Percentiles rank a stretch among this genome's conserved stretches.
phyloP scores from a whole-genome alignment of 805 yeast species.

The Candida ortonii region DNA sequence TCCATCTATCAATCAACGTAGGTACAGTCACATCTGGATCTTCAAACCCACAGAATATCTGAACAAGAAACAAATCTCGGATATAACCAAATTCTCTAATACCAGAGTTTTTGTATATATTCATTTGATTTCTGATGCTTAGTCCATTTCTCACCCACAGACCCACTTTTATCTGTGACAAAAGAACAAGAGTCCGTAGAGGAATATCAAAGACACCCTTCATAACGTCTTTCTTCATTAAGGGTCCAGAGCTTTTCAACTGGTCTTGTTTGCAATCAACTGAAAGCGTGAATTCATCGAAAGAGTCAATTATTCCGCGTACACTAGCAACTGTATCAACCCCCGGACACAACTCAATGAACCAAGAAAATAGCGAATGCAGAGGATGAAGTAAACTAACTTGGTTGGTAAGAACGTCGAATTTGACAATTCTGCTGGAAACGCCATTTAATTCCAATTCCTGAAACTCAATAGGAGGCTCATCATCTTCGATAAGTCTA shows the following conservation, averaged over 20 bases:
- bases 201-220: conserved; percentile 64
- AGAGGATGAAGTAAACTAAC: conserved; percentile 79
- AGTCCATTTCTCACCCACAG: conserved; percentile 94
- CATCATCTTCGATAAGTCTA: conserved; percentile 24
- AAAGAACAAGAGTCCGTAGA: conserved; percentile 66
- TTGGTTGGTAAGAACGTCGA: conserved; percentile 42
- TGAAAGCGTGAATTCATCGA: conserved; percentile 10
- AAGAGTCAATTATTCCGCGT: conserved; percentile 8
- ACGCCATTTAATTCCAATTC: conserved; percentile 21
- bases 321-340: conserved; percentile 13
- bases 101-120: conserved; percentile 73
- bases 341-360: conserved; percentile 51
- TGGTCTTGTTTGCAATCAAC: conserved; percentile 2
- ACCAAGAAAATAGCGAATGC: conserved; percentile 69
- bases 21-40: conserved; percentile 56
- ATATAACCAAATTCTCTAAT: conserved; percentile 79
- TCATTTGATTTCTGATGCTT: conserved; percentile 73
- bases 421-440: conserved; percentile 33
- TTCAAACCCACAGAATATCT: conserved; percentile 50
- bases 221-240: conserved; percentile 18
- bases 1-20: conserved; percentile 69
- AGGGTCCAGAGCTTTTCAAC: not conserved
- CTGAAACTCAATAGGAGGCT: conserved; percentile 22
- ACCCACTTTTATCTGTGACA: conserved; percentile 84
- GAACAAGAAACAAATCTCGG: conserved; percentile 74